Evolutionary conservation across 176 grass and related monocot genomes (phyloP).

Genomic region (Oryza punctata): DNA sequence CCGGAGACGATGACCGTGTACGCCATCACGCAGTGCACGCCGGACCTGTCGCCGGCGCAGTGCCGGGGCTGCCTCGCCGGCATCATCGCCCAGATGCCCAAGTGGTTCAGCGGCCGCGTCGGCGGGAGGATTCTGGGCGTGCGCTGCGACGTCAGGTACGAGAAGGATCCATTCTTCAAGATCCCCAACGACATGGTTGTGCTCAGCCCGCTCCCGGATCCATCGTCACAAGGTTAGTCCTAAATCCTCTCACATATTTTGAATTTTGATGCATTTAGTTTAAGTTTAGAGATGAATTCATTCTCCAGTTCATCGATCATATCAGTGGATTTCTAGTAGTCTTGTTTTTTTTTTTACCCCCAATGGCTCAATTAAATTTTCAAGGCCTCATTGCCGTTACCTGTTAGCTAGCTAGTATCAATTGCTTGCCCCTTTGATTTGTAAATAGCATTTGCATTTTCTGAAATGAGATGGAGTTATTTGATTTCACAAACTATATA

Average conservation of each 20-base stretch:
- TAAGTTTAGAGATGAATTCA: neutral
- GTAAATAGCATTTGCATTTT: neutral
- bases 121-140: slow-evolving; percentile 54
- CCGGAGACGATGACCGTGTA: slow-evolving; percentile 23
- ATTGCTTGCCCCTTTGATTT: neutral
- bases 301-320: neutral
- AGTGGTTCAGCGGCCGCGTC: neutral
- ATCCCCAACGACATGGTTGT: neutral
- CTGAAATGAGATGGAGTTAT: neutral
- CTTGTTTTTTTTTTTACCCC: neutral
- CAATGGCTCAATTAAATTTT: neutral
- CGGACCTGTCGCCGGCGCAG: slow-evolving; percentile 31
- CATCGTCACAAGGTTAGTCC: slow-evolving; percentile 35
- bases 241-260: neutral
- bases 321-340: neutral
- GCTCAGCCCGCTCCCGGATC: slow-evolving; percentile 23
- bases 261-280: neutral
- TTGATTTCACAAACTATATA: neutral
- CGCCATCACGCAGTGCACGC: slow-evolving; percentile 53
- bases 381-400: neutral
- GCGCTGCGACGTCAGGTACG: slow-evolving; percentile 59
- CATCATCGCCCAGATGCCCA: slow-evolving; percentile 20
- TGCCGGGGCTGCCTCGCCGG: slow-evolving; percentile 41
- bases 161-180: slow-evolving; percentile 45
- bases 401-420: neutral